These are phyloP conservation scores for Hemileia vastatrix DNA, from an alignment of 1,284 basidiomycete genomes.

Conservation along the genomic window DNA sequence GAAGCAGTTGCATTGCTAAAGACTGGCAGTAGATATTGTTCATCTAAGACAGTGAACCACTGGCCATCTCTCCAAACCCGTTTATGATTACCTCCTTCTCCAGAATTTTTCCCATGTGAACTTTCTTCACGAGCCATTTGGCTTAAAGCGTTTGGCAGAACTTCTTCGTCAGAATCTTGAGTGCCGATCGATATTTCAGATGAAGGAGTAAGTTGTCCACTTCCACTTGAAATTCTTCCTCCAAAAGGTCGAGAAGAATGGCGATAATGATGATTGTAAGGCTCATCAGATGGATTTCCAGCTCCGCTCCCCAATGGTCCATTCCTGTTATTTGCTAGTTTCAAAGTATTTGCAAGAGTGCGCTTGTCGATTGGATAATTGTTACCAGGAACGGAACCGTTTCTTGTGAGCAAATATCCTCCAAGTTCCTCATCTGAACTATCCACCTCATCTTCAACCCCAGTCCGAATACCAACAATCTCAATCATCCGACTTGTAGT, in stretches of 20 bases:
- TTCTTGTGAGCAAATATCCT: slow-evolving; percentile 36
- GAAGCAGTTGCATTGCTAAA: slow-evolving; percentile 41
- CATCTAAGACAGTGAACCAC: slow-evolving; percentile 94
- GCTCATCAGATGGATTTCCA: slow-evolving; percentile 11
- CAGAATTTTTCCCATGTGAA: not conserved
- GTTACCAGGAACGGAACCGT: no score
- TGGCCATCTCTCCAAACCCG: slow-evolving; percentile 55
- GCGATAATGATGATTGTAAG: slow-evolving; percentile 8
- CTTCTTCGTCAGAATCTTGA: slow-evolving; percentile 30
- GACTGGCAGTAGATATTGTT: slow-evolving; percentile 82
- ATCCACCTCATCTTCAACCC: slow-evolving; percentile 74
- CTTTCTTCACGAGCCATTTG: not conserved
- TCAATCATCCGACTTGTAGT: slow-evolving; percentile 96
- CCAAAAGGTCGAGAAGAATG: not conserved
- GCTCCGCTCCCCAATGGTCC: not conserved
- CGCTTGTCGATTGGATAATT: no score
- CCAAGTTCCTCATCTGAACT: slow-evolving; percentile 62
- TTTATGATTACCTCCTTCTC: slow-evolving; percentile 36
- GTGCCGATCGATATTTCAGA: slow-evolving; percentile 22
- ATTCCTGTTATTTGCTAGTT: slow-evolving; percentile 1
- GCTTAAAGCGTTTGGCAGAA: slow-evolving; percentile 24
- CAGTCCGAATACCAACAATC: slow-evolving; percentile 88
- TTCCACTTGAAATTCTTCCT: not conserved
- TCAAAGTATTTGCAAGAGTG: slow-evolving; percentile 11
- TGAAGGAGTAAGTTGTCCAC: not conserved